phyloP scores from a whole-genome alignment of 495 filamentous ascomycete species.

The Aspergillus coremiiformis region DNA sequence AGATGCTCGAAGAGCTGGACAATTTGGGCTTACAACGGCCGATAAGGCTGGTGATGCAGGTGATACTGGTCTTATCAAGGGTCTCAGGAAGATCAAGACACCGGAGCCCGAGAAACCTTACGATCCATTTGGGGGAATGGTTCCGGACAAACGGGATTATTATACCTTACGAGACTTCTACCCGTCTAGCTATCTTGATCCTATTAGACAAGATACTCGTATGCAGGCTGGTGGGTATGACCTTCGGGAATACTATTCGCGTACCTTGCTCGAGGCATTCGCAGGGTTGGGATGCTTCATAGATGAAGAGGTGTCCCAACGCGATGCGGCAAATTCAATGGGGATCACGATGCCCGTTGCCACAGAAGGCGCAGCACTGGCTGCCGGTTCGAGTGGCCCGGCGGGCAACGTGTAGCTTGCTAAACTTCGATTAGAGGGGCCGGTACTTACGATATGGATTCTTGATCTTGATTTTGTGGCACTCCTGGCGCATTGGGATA shows the following conservation, averaged over 20 bases:
- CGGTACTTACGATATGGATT: background rate
- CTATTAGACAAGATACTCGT: constrained; percentile 48
- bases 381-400: constrained; percentile 11
- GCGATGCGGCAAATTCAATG: constrained; percentile 22
- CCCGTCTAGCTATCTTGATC: constrained; percentile 55
- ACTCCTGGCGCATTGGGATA: background rate
- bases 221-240: constrained; percentile 78
- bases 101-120: constrained; percentile 66
- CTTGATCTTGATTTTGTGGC: background rate
- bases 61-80: constrained; percentile 54
- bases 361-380: constrained; percentile 29
- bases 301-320: constrained; percentile 61
- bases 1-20: constrained; percentile 25
- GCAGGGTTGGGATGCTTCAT: constrained; percentile 77
- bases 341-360: constrained; percentile 17
- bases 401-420: background rate
- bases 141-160: constrained; percentile 56
- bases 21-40: constrained; percentile 15
- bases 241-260: constrained; percentile 67
- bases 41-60: constrained; percentile 19
- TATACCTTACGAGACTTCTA: constrained; percentile 64
- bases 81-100: constrained; percentile 59
- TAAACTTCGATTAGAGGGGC: background rate
- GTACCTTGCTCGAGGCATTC: constrained; percentile 83
- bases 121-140: constrained; percentile 77